These are phyloP conservation scores for Debaryomyces fabryi DNA, from an alignment of 1,139 yeast genomes.

Conservation along the genomic window DNA sequence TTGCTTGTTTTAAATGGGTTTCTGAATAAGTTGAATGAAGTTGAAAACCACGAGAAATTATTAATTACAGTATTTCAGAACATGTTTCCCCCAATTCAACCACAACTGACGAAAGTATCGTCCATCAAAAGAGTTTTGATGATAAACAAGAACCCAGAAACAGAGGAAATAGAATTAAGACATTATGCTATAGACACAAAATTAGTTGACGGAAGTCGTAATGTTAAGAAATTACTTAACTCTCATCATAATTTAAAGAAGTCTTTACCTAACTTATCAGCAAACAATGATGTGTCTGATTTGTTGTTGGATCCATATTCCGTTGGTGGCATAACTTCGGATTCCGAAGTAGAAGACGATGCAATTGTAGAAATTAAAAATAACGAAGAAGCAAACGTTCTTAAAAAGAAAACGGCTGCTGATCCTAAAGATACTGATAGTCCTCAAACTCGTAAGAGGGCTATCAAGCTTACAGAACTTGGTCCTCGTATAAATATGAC, in stretches of 20 bases:
- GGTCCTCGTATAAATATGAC: constrained; percentile 88
- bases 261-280: constrained; percentile 71
- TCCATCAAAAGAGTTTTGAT: constrained; percentile 83
- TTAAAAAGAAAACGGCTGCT: constrained; percentile 21
- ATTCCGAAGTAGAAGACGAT: constrained; percentile 91
- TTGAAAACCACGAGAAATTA: constrained; percentile 73
- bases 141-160: constrained; percentile 70
- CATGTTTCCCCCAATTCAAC: constrained; percentile 92
- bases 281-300: constrained; percentile 77
- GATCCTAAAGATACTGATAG: constrained; percentile 19
- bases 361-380: constrained; percentile 78
- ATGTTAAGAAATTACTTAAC: constrained; percentile 73
- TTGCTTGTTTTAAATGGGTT: constrained; percentile 90
- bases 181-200: constrained; percentile 91
- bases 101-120: constrained; percentile 71
- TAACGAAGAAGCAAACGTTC: constrained; percentile 29
- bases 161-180: constrained; percentile 78
- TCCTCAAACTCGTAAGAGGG: constrained; percentile 64
- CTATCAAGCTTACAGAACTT: constrained; percentile 87
- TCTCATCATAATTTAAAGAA: constrained; percentile 66
- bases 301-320: constrained; percentile 81
- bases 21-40: constrained; percentile 51
- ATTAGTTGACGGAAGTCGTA: constrained; percentile 79
- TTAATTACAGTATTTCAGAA: constrained; percentile 91
- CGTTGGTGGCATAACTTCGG: constrained; percentile 80